Conservation (phyloP, 352 stramenopile genomes). For the Hyaloperonospora brassicae region DNA sequence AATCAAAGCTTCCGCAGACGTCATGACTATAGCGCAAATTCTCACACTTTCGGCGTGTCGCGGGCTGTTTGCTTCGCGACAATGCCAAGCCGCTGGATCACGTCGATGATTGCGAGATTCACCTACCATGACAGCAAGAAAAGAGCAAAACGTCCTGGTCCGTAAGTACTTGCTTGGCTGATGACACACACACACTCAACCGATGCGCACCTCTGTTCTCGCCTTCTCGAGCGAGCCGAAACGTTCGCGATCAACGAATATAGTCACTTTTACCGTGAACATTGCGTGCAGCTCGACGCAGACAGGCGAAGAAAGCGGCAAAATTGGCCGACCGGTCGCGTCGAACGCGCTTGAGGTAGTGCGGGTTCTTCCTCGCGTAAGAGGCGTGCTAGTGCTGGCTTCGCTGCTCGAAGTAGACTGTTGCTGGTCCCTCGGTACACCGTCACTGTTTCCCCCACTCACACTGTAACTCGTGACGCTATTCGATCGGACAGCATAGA, state of each 20-base stretch:
- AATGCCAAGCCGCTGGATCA: constrained; percentile 38
- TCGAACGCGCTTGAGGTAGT: constrained; percentile 24
- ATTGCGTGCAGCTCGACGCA: constrained; percentile 46
- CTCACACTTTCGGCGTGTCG: constrained; percentile 6
- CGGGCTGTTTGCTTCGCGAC: constrained; percentile 17
- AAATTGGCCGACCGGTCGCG: constrained; percentile 23
- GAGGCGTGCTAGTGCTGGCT: constrained; percentile 9
- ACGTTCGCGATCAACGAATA: constrained; percentile 42
- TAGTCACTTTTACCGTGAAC: constrained; percentile 53
- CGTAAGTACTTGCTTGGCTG: not conserved
- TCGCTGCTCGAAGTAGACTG: constrained; percentile 23
- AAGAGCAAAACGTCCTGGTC: not conserved
- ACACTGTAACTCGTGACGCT: constrained; percentile 27
- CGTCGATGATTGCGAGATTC: constrained; percentile 58
- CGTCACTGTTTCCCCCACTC: constrained; percentile 22
- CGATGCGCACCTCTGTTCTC: constrained; percentile 48
- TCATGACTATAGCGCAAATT: too few species aligned
- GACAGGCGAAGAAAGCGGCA: constrained; percentile 19
- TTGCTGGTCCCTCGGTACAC: constrained; percentile 14
- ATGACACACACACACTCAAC: not conserved
- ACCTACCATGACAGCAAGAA: constrained; percentile 26
- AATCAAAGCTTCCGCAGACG: too few species aligned
- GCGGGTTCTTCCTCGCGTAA: constrained; percentile 14
- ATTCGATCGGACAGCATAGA: constrained; percentile 16
- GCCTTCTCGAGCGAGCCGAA: constrained; percentile 49